Evolutionary conservation across 345 rosid genomes (phyloP).

Genomic region (Eucalyptus erythrocorys): DNA sequence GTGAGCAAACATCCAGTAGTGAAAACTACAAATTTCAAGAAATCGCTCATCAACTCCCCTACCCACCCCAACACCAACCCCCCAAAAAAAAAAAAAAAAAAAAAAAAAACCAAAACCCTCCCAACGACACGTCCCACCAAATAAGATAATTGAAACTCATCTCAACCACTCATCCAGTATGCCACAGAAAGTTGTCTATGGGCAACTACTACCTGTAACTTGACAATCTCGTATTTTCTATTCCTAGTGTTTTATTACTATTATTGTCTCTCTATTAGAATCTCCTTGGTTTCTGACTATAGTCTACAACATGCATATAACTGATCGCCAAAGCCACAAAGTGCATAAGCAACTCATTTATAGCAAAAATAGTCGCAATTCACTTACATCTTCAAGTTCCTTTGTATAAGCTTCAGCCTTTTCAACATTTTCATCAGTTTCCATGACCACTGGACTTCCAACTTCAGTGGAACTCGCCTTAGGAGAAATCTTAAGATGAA

Average conservation of each 20-base stretch:
- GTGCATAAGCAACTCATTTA: background rate
- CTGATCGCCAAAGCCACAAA: background rate
- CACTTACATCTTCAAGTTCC: conserved; percentile 77
- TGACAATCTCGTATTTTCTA: no score
- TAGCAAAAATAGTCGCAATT: background rate
- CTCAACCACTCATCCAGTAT: no score
- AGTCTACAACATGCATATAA: background rate
- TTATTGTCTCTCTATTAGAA: no score
- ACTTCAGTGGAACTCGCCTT: conserved; percentile 24
- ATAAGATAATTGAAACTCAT: no score
- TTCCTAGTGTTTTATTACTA: no score
- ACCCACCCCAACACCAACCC: no score
- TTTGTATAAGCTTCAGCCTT: conserved; percentile 73
- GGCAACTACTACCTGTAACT: background rate
- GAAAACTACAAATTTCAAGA: background rate
- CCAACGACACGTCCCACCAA: no score
- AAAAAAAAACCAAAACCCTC: no score
- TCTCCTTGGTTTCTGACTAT: background rate
- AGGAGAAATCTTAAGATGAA: conserved; percentile 7
- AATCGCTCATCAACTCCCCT: no score
- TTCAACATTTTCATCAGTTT: conserved; percentile 40
- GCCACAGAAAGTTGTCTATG: background rate
- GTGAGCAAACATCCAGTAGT: background rate
- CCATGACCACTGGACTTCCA: conserved; percentile 19
- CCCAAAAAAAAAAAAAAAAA: no score